Evolutionary conservation across 2,329 filamentous ascomycete species (phyloP), one percentile per base, ranked within the genome.

Genomic region (Graphium sp.): DNA sequence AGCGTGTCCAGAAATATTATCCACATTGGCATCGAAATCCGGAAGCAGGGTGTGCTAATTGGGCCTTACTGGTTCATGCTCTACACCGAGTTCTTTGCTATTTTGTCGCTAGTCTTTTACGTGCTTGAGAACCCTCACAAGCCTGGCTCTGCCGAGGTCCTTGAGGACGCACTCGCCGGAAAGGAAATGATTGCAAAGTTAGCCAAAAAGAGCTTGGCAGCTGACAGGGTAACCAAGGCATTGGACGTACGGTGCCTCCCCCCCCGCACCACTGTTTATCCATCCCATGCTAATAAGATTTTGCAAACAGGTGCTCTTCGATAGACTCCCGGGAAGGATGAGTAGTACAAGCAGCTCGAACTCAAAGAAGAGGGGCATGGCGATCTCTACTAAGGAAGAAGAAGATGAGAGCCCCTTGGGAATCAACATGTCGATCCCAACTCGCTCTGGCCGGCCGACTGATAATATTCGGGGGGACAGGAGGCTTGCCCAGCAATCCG

Each of bases 21-120:
- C 19, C 79, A 85, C 42, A 82, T 87, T 33, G 77, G 75, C 5
- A 64, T 72, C 14, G 76, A 84, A 42, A 85, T 85, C 57, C 74
- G 77, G 38, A 75, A 74, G 44, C 68, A 76, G 41, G 68, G 74
- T 4, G 58, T 82, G 6, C 57, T 89, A n/a, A 75, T 77, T 35
- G 82, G 81, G 1, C 77, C 80, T 0, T 85, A 83, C 48, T 89
- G 81, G 81, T 87, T 87, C 44, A 78, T 80, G 39, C 70, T 87
- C 45, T 87, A 83, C 44, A 83, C 79, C 3, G 77, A 80, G 11
- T 85, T 83, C 52, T 85, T 84, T 44, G 74, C 78, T 10, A 77
- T 87, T 18, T 56, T 89, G 18, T 81, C 81, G 0, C 57, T 89
- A 25, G 60, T 87, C 2, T 89, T 82, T 43, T 87, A 79, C 43